phyloP scores from a whole-genome alignment of 1,139 yeast genomes.

The Taphrina flavorubra region DNA sequence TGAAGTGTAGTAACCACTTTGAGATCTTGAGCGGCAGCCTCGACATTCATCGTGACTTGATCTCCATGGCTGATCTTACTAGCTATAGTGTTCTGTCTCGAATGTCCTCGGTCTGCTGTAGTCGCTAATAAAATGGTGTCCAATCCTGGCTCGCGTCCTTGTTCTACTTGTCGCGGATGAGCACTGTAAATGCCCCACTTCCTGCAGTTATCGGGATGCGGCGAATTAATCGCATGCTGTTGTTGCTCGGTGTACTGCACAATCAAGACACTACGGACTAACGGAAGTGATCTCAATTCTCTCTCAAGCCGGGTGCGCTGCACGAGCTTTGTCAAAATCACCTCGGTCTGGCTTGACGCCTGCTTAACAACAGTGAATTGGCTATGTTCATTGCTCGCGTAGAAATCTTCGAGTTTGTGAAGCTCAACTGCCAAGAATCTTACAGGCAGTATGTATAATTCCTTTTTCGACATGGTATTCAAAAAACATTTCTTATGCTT shows the following conservation, averaged over 20 bases:
- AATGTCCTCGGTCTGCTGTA: not conserved
- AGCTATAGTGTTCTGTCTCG: not conserved
- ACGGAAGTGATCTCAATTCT: slow-evolving; percentile 6
- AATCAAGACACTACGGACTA: not conserved
- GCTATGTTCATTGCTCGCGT: not conserved
- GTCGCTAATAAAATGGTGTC: too few relatives aligned
- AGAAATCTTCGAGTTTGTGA: not conserved
- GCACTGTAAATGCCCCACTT: slow-evolving; percentile 2
- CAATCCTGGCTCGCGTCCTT: too few relatives aligned
- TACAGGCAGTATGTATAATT: slow-evolving; percentile 11
- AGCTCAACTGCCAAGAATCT: slow-evolving; percentile 4
- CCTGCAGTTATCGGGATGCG: not conserved
- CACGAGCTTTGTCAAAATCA: slow-evolving; percentile 12
- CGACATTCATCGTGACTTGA: not conserved
- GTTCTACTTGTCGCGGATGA: not conserved
- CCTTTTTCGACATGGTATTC: not conserved
- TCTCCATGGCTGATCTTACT: not conserved
- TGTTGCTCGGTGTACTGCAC: not conserved
- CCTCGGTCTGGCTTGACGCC: not conserved
- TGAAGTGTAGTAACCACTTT: not conserved
- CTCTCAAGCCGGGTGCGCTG: slow-evolving; percentile 17
- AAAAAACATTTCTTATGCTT: too few relatives aligned
- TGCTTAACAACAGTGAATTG: not conserved
- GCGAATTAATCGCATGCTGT: not conserved
- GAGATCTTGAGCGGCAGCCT: not conserved